A percentile compares a stretch with the other conserved stretches of the same genome.
phyloP scores from a whole-genome alignment of 2,329 filamentous ascomycete species.

The Fusarium buxicola region DNA sequence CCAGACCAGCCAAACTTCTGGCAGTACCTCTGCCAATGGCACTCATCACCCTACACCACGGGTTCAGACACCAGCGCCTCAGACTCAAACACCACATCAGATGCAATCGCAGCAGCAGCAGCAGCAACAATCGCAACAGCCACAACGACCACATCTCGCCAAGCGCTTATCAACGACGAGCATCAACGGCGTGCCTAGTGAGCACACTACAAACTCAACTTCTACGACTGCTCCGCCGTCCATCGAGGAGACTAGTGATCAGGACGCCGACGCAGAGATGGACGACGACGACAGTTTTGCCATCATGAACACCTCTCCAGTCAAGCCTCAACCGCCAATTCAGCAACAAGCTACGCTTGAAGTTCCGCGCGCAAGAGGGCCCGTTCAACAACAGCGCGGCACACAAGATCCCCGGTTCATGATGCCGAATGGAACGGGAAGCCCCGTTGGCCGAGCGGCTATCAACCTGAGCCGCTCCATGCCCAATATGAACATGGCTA shows the following conservation, averaged over 20 bases:
- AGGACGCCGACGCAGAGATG: slow-evolving; percentile 63
- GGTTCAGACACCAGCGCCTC: slow-evolving; percentile 35
- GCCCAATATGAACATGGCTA: slow-evolving; percentile 59
- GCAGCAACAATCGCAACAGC: slow-evolving; percentile 20
- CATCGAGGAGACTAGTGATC: slow-evolving; percentile 60
- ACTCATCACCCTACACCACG: slow-evolving; percentile 34
- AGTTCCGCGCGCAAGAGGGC: slow-evolving; percentile 55
- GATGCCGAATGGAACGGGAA: slow-evolving; percentile 55
- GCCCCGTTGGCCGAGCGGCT: slow-evolving; percentile 50
- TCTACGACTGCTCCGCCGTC: slow-evolving; percentile 54
- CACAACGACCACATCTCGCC: slow-evolving; percentile 33
- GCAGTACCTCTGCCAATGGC: slow-evolving; percentile 38
- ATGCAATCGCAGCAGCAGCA: slow-evolving; percentile 34
- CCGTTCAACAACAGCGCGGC: slow-evolving; percentile 52
- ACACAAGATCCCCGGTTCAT: slow-evolving; percentile 55
- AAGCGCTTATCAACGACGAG: slow-evolving; percentile 53
- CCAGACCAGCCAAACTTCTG: slow-evolving; percentile 44
- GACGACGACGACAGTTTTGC: slow-evolving; percentile 68
- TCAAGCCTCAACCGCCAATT: slow-evolving; percentile 53
- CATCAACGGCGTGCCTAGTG: slow-evolving; percentile 50
- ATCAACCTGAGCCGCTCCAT: slow-evolving; percentile 59
- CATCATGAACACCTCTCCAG: slow-evolving; percentile 58
- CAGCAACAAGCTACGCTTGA: slow-evolving; percentile 58
- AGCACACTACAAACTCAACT: slow-evolving; percentile 48
- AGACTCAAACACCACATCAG: slow-evolving; percentile 28